phyloP scores from a whole-genome alignment of 176 grass and related monocot species.

The Eleusine coracana region DNA sequence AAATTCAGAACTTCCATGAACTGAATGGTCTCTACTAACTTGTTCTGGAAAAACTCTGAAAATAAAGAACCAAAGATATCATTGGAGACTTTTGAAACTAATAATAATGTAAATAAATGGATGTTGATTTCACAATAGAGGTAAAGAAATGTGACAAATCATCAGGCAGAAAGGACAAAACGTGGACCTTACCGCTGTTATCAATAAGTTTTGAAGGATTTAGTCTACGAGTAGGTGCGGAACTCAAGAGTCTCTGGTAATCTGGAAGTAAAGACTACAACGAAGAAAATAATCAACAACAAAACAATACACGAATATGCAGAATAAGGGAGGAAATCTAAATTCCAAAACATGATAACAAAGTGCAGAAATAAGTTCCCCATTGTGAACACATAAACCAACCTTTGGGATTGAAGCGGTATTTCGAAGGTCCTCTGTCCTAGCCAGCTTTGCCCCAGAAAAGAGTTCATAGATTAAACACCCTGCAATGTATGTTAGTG shows the following conservation, averaged over 20 bases:
- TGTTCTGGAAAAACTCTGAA: constrained; percentile 99
- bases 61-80: constrained; percentile 42
- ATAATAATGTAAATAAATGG: background rate
- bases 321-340: constrained; percentile 9
- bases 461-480: constrained; percentile 99
- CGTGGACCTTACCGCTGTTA: constrained; percentile 74
- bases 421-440: constrained; percentile 96
- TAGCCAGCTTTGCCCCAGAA: constrained; percentile 77
- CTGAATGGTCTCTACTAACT: constrained; percentile 96
- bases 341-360: constrained; percentile 26
- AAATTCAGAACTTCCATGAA: constrained; percentile 99
- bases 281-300: constrained; percentile 37
- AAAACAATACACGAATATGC: background rate
- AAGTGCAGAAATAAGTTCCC: background rate
- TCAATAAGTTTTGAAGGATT: constrained; percentile 99
- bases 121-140: background rate
- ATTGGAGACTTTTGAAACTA: constrained; percentile 1
- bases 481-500: constrained; percentile 51
- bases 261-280: constrained; percentile 93
- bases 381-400: constrained; percentile 9
- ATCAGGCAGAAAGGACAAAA: constrained; percentile 11
- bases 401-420: constrained; percentile 96
- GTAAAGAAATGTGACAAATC: constrained; percentile 19
- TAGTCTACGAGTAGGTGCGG: constrained; percentile 82
- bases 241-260: constrained; percentile 99